Evolutionary conservation across 768 basidiomycete species (phyloP).

Genomic region (Boletellus ananas): DNA sequence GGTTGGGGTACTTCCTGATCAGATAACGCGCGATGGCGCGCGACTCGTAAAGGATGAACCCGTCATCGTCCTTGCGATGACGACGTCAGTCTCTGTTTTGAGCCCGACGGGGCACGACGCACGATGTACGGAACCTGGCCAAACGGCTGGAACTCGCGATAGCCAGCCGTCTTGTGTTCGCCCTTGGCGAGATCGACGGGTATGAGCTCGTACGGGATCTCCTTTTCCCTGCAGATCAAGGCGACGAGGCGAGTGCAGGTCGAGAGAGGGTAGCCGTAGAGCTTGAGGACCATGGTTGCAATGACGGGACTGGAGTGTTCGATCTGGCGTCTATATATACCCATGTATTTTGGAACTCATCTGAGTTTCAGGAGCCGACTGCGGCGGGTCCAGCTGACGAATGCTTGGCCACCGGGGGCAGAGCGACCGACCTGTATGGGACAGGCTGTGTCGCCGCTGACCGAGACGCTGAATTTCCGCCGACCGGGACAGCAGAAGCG

Average conservation of each 20-base stretch:
- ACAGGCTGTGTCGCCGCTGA: no score
- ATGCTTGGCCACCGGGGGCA: neutral
- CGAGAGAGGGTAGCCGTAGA: constrained; percentile 35
- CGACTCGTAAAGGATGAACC: constrained; percentile 58
- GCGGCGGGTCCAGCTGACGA: neutral
- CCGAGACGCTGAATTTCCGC: neutral
- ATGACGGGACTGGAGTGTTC: neutral
- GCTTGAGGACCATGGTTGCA: constrained; percentile 34
- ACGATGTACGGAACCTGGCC: constrained; percentile 49
- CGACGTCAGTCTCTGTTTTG: neutral
- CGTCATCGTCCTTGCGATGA: constrained; percentile 49
- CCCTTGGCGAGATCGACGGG: constrained; percentile 39
- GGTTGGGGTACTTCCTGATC: constrained; percentile 47
- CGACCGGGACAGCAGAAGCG: neutral
- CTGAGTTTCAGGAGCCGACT: no score
- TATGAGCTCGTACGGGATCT: constrained; percentile 52
- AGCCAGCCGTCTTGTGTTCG: constrained; percentile 46
- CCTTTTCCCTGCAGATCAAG: constrained; percentile 49
- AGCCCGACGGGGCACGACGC: neutral
- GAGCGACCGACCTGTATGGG: neutral
- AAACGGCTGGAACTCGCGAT: constrained; percentile 52
- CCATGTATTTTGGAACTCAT: no score
- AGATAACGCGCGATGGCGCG: constrained; percentile 62
- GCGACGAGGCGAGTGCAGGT: constrained; percentile 53
- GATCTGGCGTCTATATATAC: constrained; percentile 4